These are phyloP conservation scores for Brassica incana DNA, from an alignment of 345 rosid genomes.

Conservation along the genomic window DNA sequence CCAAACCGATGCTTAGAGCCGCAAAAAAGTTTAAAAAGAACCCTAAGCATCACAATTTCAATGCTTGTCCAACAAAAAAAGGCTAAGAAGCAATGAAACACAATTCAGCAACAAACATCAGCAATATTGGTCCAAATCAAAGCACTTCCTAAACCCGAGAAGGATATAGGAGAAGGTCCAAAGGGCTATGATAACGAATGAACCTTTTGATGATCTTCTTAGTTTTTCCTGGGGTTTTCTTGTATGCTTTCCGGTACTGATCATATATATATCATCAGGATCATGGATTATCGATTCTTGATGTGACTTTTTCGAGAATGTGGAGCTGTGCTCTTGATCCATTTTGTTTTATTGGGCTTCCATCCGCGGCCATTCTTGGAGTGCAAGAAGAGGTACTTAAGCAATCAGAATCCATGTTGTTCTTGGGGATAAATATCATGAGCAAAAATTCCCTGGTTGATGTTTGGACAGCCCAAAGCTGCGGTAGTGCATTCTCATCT, in stretches of 20 bases:
- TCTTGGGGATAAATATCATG: slow-evolving; percentile 52
- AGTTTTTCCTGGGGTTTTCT: slow-evolving; percentile 50
- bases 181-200: slow-evolving; percentile 35
- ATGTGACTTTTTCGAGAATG: neutral
- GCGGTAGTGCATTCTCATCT: slow-evolving; percentile 56
- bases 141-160: too few species aligned
- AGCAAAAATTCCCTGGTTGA: slow-evolving; percentile 43
- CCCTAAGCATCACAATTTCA: too few species aligned
- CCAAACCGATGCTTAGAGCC: too few species aligned
- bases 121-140: too few species aligned
- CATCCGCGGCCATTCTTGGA: slow-evolving; percentile 26
- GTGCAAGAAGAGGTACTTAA: slow-evolving; percentile 35
- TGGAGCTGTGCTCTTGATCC: neutral
- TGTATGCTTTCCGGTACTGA: neutral
- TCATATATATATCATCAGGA: neutral
- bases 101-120: too few species aligned
- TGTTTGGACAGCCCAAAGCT: slow-evolving; percentile 48
- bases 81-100: too few species aligned
- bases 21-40: too few species aligned
- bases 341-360: slow-evolving; percentile 19
- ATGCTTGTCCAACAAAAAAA: too few species aligned
- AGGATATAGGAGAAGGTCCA: too few species aligned
- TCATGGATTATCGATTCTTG: neutral
- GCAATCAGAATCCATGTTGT: slow-evolving; percentile 18
- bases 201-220: slow-evolving; percentile 54